Evolutionary conservation across 805 yeast genomes (phyloP), one percentile per base, ranked within the genome.

Genomic region (Sugiyamaella boreocaroliniensis): DNA sequence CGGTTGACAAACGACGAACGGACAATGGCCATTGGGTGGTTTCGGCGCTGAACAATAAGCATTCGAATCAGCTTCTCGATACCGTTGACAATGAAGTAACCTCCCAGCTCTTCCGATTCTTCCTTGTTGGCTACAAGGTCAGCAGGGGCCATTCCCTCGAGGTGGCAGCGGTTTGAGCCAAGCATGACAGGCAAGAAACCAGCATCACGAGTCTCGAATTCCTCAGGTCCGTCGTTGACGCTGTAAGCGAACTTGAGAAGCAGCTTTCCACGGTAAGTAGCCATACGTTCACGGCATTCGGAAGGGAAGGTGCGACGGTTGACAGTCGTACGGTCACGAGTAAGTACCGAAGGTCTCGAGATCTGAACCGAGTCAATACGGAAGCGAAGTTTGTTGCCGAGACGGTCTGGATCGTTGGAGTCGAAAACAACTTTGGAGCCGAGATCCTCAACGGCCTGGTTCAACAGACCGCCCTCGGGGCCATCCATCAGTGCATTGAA

Each of bases 41-140:
- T 93, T 71, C 99, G 81, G 70, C 98, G 84, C 73, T 92, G 99
- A 16, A 93, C 97, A 75, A 93, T 89, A 69, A 93, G 81, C 98
- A 93, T 89, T 73, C 99, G 87, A 63, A 93, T 82, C 64, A 93
- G 77, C 71, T 93, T 93, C 71, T 93, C 99, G 61, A 92, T 90
- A 76, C 99, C 99, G 68, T 92, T 92, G 56, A 92, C 90, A 61
- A 89, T 80, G 70, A 93, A 93, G 70, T 93, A 93, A 41, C 99
- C 99, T 58, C 99, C 99, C 56, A 89, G 74, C 68, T 93, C 99
- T 68, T 93, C 99, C 41, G 88, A 79, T 70, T 93, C 99, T 71
- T 93, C 99, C 66, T 83, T 84, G 55, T 73, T 76, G 19, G 77
- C 71, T 8, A 92, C 95, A 60, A 93, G 74, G 61, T 92, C 85